These are phyloP conservation scores for Fusarium begoniae DNA, from an alignment of 2,329 filamentous ascomycete genomes.

Conservation along the genomic window DNA sequence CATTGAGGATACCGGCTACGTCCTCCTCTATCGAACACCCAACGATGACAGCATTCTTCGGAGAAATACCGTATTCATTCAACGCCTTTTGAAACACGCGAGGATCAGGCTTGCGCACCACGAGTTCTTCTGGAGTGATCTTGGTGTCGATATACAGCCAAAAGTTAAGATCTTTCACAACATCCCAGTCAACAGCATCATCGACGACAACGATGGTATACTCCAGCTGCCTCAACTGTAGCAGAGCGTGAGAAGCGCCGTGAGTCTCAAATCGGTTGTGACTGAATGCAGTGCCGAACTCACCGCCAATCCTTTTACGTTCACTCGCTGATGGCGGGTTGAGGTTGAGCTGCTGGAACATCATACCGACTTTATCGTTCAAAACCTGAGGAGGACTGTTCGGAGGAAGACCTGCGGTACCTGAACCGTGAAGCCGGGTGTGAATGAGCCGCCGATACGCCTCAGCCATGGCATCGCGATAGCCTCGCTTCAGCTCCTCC, in stretches of 20 bases:
- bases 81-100: background rate
- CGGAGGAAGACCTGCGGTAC: rapidly evolving
- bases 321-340: rapidly evolving
- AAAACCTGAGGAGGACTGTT: background rate
- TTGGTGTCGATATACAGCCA: background rate
- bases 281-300: background rate
- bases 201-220: background rate
- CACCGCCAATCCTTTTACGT: rapidly evolving
- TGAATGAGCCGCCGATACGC: background rate
- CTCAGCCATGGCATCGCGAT: background rate
- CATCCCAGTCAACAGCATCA: background rate
- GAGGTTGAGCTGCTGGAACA: background rate
- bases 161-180: background rate
- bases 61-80: background rate
- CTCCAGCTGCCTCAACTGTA: background rate
- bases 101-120: background rate
- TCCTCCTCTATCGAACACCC: background rate
- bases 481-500: background rate
- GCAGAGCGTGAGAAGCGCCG: background rate
- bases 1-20: background rate
- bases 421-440: background rate
- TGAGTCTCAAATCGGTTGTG: background rate
- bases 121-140: rapidly evolving
- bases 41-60: background rate
- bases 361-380: background rate